phyloP scores from a whole-genome alignment of 2,329 filamentous ascomycete species.

The Clonostachys sp. region DNA sequence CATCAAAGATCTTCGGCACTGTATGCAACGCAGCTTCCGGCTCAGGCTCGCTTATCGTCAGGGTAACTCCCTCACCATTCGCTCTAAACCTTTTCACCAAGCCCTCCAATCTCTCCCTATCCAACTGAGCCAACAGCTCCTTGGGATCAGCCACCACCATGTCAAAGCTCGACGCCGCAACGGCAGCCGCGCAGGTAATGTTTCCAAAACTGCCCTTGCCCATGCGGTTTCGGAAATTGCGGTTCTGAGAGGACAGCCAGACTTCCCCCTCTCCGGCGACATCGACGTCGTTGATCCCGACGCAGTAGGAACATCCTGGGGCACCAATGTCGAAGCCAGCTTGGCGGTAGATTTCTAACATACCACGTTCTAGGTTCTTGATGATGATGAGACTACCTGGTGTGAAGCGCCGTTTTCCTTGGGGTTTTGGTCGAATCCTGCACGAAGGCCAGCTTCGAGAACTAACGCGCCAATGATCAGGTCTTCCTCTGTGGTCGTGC shows the following conservation, averaged over 20 bases:
- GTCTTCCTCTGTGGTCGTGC: slow-evolving; percentile 37
- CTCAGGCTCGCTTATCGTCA: background rate
- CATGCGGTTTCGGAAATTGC: slow-evolving; percentile 38
- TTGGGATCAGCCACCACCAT: slow-evolving; percentile 35
- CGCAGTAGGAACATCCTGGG: slow-evolving; percentile 36
- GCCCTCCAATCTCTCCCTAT: background rate
- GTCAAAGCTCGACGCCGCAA: slow-evolving; percentile 37
- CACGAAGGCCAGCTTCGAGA: slow-evolving; percentile 26
- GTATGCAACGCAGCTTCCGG: background rate
- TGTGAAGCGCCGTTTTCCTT: slow-evolving; percentile 29
- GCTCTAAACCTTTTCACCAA: background rate
- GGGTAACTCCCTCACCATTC: background rate
- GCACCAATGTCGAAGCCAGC: slow-evolving; percentile 32
- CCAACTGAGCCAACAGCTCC: background rate
- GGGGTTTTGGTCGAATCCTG: slow-evolving; percentile 16
- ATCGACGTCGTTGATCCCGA: slow-evolving; percentile 33
- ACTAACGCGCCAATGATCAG: slow-evolving; percentile 32
- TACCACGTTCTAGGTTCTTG: slow-evolving; percentile 19
- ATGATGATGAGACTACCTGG: slow-evolving; percentile 30
- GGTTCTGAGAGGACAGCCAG: slow-evolving; percentile 36
- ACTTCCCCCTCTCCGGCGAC: slow-evolving; percentile 29
- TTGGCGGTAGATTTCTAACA: slow-evolving; percentile 27
- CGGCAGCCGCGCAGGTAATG: slow-evolving; percentile 36
- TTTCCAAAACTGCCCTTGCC: slow-evolving; percentile 29
- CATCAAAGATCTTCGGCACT: background rate